These are phyloP conservation scores for Colletotrichum sp. DNA, from an alignment of 2,329 filamentous ascomycete genomes.

Conservation along the genomic window DNA sequence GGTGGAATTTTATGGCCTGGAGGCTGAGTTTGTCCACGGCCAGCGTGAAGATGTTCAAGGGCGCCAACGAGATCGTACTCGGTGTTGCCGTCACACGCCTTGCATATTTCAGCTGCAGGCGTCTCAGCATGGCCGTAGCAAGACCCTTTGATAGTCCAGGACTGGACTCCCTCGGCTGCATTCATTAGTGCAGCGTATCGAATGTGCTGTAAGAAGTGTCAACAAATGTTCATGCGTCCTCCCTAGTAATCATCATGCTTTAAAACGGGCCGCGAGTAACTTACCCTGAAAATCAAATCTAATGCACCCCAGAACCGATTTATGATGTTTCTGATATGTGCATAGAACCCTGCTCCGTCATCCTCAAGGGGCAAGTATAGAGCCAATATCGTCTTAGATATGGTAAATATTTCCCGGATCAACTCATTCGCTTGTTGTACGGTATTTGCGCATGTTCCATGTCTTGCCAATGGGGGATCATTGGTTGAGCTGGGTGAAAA, in stretches of 20 bases:
- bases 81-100: too few relatives aligned
- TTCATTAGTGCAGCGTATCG: neutral
- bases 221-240: neutral
- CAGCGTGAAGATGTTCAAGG: neutral
- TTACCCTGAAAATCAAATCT: neutral
- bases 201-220: neutral
- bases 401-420: neutral
- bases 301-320: neutral
- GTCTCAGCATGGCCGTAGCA: neutral
- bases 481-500: too few relatives aligned
- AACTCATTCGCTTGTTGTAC: neutral
- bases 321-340: neutral
- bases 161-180: neutral
- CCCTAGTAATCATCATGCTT: too few relatives aligned
- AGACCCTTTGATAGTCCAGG: neutral
- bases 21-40: neutral
- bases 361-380: neutral
- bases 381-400: neutral
- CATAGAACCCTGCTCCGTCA: neutral
- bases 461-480: too few relatives aligned
- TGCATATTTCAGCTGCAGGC: too few relatives aligned
- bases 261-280: too few relatives aligned
- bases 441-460: too few relatives aligned
- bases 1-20: neutral
- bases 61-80: neutral